Evolutionary conservation across 176 grass and related monocot species (phyloP), one percentile per base, ranked within the genome.

Genomic region (Rhynchospora tenuis): DNA sequence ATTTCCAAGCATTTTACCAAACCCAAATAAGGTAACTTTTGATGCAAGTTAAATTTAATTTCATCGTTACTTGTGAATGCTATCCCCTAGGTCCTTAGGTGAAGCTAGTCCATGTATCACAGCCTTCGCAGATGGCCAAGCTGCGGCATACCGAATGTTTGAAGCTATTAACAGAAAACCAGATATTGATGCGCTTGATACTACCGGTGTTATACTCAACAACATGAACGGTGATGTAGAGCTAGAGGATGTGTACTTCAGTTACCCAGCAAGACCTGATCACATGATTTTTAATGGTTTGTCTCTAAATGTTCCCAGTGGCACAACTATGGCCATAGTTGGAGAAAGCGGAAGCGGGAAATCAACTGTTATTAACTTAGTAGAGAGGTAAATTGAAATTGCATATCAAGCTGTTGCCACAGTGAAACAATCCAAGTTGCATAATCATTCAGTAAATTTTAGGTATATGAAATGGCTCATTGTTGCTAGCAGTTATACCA

Each of bases 261-360:
- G 90, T 73, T 94, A 92, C 55, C 94, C 92, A 22, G 73, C 91
- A 2, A 89, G 94, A 63, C 73, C 90, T 60, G 88, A 94, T 5
- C 81, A 87, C 78, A 31, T 91, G 54, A 47, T 97, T 83, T 97
- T 97, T 67, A 60, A 89, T 82, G 90, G 88, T 42, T 92, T 97
- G 52, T 92, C 94, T 31, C 82, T 97, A 51, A 75, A 3, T 79
- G 67, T n/a, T n/a, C n/a, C n/a, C n/a, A n/a, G n/a, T n/a, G n/a
- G n/a, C n/a, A n/a, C n/a, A n/a, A n/a, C n/a, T n/a, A n/a, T n/a
- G n/a, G n/a, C n/a, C n/a, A n/a, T n/a, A n/a, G n/a, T n/a, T n/a
- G n/a, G n/a, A n/a, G 92, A 91, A 83, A 94, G 92, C 24, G 94
- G 94, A 38, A 91, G 90, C 56, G 94, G 94, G 12, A 97, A 97